Evolutionary conservation across 2,329 filamentous ascomycete genomes (phyloP).

Genomic region (Talaromyces islandicus): DNA sequence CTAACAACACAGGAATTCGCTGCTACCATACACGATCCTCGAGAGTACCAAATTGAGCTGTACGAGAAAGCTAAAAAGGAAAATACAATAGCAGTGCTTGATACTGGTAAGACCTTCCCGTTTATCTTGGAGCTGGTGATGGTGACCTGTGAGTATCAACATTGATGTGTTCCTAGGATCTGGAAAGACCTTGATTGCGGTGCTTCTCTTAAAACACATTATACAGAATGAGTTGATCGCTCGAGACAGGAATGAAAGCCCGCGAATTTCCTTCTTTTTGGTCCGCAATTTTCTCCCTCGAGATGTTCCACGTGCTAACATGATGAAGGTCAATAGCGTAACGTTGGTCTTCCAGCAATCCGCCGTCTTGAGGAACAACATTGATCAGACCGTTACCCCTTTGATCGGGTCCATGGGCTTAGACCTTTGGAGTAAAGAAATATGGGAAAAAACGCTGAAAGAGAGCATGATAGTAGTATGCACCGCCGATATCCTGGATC

Average conservation of each 20-base stretch:
- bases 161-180: constrained; percentile 51
- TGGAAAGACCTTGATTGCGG: constrained; percentile 94
- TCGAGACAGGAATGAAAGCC: constrained; percentile 54
- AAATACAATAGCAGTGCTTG: constrained; percentile 89
- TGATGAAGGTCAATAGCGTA: constrained; percentile 67
- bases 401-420: constrained; percentile 66
- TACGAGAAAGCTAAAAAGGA: constrained; percentile 78
- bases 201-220: constrained; percentile 69
- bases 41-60: constrained; percentile 88
- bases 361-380: constrained; percentile 71
- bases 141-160: not conserved
- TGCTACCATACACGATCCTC: constrained; percentile 65
- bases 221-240: constrained; percentile 72
- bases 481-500: constrained; percentile 79
- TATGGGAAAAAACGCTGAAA: constrained; percentile 54
- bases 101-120: constrained; percentile 49
- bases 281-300: constrained; percentile 36
- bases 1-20: constrained; percentile 48
- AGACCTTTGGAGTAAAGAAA: constrained; percentile 55
- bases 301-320: constrained; percentile 13
- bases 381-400: constrained; percentile 67
- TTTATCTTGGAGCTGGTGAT: not conserved
- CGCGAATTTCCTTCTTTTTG: constrained; percentile 76
- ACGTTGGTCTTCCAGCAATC: constrained; percentile 87
- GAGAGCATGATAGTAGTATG: constrained; percentile 82